phyloP scores from a whole-genome alignment of 345 rosid genomes.

The Populus pruinosa region DNA sequence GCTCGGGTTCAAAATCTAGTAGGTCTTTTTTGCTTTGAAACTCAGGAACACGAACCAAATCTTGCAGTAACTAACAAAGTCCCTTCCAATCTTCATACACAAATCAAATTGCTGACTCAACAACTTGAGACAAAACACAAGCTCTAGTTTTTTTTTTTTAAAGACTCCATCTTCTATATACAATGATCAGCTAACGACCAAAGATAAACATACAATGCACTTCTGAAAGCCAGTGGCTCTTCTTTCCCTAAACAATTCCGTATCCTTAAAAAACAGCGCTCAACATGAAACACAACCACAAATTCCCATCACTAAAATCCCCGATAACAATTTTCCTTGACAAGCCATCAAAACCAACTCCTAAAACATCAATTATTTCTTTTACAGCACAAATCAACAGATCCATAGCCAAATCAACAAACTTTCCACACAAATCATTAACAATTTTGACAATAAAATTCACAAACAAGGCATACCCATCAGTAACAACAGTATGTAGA shows the following conservation, averaged over 20 bases:
- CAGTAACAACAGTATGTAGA: constrained; percentile 64
- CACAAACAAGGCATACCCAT: constrained; percentile 67
- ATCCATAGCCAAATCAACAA: constrained; percentile 45
- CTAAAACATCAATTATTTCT: constrained; percentile 65
- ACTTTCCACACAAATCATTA: constrained; percentile 50
- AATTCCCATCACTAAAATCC: constrained; percentile 60
- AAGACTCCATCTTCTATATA: constrained; percentile 36
- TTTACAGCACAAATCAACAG: constrained; percentile 61
- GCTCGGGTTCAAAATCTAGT: constrained; percentile 42
- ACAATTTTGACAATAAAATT: constrained; percentile 40
- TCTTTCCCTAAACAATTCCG: constrained; percentile 60
- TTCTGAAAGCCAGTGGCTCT: constrained; percentile 46
- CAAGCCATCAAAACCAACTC: constrained; percentile 47
- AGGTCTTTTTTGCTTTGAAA: constrained; percentile 57
- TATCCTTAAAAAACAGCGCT: constrained; percentile 43
- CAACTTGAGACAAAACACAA: constrained; percentile 65
- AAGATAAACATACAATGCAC: constrained; percentile 64
- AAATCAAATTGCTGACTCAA: constrained; percentile 57
- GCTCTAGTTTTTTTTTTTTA: constrained; percentile 57
- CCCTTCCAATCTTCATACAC: constrained; percentile 72
- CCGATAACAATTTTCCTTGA: constrained; percentile 61
- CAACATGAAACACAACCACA: constrained; percentile 71
- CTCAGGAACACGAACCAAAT: constrained; percentile 63
- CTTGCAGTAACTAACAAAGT: constrained; percentile 62
- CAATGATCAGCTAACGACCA: constrained; percentile 68